Conservation (phyloP, 192 early-diverging fungal species). For the Borealophlyctis nickersoniae region DNA sequence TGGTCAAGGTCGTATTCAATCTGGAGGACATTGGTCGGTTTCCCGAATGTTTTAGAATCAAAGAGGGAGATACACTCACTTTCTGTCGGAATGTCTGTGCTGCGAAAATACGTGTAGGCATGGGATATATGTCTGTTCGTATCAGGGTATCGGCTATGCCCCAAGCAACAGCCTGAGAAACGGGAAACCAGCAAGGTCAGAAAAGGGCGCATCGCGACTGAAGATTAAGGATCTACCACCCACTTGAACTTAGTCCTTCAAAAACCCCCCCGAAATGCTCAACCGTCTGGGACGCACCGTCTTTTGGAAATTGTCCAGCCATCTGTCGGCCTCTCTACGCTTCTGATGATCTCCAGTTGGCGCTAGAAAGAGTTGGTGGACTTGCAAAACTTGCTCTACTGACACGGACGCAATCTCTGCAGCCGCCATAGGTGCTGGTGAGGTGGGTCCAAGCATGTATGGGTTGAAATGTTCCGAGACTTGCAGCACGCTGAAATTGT, state of each 20-base stretch:
- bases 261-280: background rate
- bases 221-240: background rate
- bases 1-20: conserved; percentile 78
- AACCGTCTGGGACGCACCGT: conserved; percentile 69
- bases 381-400: conserved; percentile 28
- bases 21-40: conserved; percentile 28
- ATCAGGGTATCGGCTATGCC: conserved; percentile 72
- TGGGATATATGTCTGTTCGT: conserved; percentile 46
- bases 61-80: conserved; percentile 30
- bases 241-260: background rate
- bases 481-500: no score
- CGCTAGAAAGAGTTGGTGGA: conserved; percentile 13
- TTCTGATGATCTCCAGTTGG: conserved; percentile 15
- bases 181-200: background rate
- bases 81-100: conserved; percentile 93
- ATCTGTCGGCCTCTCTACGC: conserved; percentile 52
- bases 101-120: conserved; percentile 76
- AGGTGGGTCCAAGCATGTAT: no score
- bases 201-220: conserved; percentile 1
- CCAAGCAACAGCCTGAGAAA: conserved; percentile 76
- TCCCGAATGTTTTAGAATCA: conserved; percentile 1
- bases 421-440: no score
- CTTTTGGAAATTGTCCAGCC: conserved; percentile 86
- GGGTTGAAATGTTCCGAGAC: no score
- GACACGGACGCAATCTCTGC: background rate